Evolutionary conservation across 164 flowering plant species (phyloP).

Genomic region (Vitis riparia): DNA sequence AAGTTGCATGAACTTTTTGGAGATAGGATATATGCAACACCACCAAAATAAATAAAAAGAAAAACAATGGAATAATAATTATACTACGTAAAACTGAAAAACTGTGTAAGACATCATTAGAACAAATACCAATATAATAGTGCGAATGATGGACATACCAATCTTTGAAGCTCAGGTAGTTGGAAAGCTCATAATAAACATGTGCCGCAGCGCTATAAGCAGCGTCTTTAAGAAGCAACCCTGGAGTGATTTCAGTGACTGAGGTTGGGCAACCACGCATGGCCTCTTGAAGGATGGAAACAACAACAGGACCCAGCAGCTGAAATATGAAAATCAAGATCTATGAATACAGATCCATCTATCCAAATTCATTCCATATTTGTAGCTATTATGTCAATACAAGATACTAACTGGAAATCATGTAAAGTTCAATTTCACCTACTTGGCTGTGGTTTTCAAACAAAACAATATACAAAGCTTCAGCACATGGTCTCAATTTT

Average conservation of each 20-base stretch:
- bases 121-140: background rate
- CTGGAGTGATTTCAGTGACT: conserved; percentile 75
- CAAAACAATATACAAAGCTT: conserved; percentile 90
- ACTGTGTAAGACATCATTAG: background rate
- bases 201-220: conserved; percentile 96
- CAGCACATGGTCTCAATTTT: conserved; percentile 96
- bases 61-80: too few species aligned
- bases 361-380: background rate
- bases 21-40: too few species aligned
- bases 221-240: conserved; percentile 95
- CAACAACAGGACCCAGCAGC: conserved; percentile 94
- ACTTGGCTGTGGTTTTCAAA: conserved; percentile 93
- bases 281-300: conserved; percentile 92
- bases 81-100: too few species aligned
- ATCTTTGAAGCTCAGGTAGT: conserved; percentile 84
- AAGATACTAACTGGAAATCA: conserved; percentile 1
- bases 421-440: conserved; percentile 17
- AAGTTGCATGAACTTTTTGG: too few species aligned
- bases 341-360: conserved; percentile 3
- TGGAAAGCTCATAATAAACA: conserved; percentile 92
- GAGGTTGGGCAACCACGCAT: conserved; percentile 82
- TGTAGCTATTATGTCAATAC: background rate
- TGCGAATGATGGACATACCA: conserved; percentile 46
- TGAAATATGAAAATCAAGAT: conserved; percentile 28
- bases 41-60: too few species aligned